Conservation (phyloP, 1,139 yeast genomes). For the Lodderomyces metapsilosis region DNA sequence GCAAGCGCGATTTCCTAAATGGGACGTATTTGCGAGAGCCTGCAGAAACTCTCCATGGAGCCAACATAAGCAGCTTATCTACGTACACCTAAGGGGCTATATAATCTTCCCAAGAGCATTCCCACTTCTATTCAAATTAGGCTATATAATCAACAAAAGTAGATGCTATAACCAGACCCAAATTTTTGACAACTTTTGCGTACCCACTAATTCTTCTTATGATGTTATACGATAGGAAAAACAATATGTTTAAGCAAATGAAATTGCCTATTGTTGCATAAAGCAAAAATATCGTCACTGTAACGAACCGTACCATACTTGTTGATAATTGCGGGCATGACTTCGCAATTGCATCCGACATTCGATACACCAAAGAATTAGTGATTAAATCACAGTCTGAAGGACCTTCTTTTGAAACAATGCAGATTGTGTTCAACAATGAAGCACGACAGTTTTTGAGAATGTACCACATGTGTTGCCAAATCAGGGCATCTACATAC, state of each 20-base stretch:
- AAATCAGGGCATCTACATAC: conserved; percentile 10
- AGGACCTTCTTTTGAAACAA: conserved; percentile 4
- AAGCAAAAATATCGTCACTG: conserved; percentile 25
- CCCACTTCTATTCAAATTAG: neutral
- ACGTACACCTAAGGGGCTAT: too few species aligned
- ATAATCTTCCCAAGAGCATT: too few species aligned
- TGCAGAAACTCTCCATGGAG: too few species aligned
- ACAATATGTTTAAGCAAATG: conserved; percentile 26
- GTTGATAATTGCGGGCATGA: conserved; percentile 14
- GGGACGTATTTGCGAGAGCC: too few species aligned
- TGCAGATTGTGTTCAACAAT: conserved; percentile 10
- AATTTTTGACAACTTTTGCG: conserved; percentile 9
- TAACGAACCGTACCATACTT: conserved; percentile 16
- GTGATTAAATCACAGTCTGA: conserved; percentile 10
- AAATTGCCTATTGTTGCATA: conserved; percentile 33
- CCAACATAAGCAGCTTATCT: too few species aligned
- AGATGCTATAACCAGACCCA: conserved; percentile 8
- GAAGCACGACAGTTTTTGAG: conserved; percentile 9
- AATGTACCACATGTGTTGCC: conserved; percentile 7
- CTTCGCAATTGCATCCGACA: conserved; percentile 21
- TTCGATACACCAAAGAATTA: conserved; percentile 28
- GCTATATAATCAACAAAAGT: conserved; percentile 4
- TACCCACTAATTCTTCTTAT: conserved; percentile 10
- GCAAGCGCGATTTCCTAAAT: too few species aligned
- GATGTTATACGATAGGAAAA: conserved; percentile 14